These are phyloP conservation scores for Phytophthora uliginosa DNA, from an alignment of 352 stramenopile species.

Conservation along the genomic window DNA sequence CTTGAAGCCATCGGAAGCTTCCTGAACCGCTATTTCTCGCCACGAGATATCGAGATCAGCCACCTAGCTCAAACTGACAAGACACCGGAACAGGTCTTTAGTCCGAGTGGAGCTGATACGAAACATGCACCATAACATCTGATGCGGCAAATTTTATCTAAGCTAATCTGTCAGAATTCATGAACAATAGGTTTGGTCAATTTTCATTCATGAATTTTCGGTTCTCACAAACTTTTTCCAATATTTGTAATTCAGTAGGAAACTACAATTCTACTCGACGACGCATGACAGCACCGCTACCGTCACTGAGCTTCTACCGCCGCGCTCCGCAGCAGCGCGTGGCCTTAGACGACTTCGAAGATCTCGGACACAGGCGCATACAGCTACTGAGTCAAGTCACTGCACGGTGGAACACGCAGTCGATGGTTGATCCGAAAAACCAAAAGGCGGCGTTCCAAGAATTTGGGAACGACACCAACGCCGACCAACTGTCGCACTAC, in stretches of 20 bases:
- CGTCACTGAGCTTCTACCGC: constrained; percentile 79
- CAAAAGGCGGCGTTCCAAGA: constrained; percentile 21
- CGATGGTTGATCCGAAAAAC: background rate
- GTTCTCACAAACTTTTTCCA: background rate
- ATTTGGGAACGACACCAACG: constrained; percentile 17
- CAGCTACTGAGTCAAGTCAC: constrained; percentile 49
- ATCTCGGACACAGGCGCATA: constrained; percentile 78
- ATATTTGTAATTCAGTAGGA: background rate
- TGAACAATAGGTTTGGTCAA: too few relatives aligned
- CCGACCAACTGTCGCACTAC: constrained; percentile 58
- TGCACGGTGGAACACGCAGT: constrained; percentile 12
- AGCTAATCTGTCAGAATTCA: too few relatives aligned
- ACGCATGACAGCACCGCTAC: background rate
- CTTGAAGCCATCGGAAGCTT: constrained; percentile 47
- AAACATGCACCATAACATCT: background rate
- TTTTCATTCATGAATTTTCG: too few relatives aligned
- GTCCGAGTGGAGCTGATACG: background rate
- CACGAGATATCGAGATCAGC: background rate
- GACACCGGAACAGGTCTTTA: background rate
- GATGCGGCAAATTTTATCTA: too few relatives aligned
- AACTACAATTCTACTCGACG: background rate
- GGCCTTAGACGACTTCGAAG: constrained; percentile 96
- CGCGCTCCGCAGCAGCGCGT: constrained; percentile 88
- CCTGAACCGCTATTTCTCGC: background rate
- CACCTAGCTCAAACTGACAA: background rate